A percentile compares a stretch with the other conserved stretches of the same genome.
Conservation (phyloP, 768 basidiomycete genomes). For the Russula lepida region DNA sequence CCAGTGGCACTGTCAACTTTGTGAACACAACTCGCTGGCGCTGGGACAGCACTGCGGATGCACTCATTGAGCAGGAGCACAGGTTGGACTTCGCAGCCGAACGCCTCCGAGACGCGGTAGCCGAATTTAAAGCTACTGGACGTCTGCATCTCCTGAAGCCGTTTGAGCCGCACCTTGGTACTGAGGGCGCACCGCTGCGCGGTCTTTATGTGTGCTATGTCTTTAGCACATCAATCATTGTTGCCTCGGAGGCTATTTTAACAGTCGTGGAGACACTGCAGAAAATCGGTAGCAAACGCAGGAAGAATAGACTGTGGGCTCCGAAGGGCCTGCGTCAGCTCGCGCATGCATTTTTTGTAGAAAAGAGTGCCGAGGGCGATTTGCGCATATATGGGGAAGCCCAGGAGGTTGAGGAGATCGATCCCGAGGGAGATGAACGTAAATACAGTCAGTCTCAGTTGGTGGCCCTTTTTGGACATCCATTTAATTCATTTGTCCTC, state of each 20-base stretch:
- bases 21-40: conserved; percentile 33
- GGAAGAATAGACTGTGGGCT: conserved; percentile 38
- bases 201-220: conserved; percentile 45
- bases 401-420: conserved; percentile 25
- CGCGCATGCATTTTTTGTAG: conserved; percentile 26
- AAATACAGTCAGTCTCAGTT: conserved; percentile 18
- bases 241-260: conserved; percentile 32
- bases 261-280: conserved; percentile 31
- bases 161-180: conserved; percentile 33
- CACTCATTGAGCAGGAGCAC: conserved; percentile 18
- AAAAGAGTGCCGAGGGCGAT: conserved; percentile 25
- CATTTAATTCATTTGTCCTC: not conserved
- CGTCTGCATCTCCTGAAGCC: conserved; percentile 37
- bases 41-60: conserved; percentile 16
- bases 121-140: conserved; percentile 28
- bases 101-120: conserved; percentile 24
- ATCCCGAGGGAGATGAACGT: conserved; percentile 21
- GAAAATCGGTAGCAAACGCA: conserved; percentile 33
- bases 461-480: not conserved
- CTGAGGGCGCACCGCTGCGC: conserved; percentile 27
- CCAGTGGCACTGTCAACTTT: conserved; percentile 24
- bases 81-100: conserved; percentile 26
- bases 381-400: conserved; percentile 26
- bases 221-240: conserved; percentile 38
- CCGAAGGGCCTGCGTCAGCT: conserved; percentile 38